Base-by-base conservation (phyloP, 2,329 filamentous ascomycete species). In the Alternaria brassicicola region DNA sequence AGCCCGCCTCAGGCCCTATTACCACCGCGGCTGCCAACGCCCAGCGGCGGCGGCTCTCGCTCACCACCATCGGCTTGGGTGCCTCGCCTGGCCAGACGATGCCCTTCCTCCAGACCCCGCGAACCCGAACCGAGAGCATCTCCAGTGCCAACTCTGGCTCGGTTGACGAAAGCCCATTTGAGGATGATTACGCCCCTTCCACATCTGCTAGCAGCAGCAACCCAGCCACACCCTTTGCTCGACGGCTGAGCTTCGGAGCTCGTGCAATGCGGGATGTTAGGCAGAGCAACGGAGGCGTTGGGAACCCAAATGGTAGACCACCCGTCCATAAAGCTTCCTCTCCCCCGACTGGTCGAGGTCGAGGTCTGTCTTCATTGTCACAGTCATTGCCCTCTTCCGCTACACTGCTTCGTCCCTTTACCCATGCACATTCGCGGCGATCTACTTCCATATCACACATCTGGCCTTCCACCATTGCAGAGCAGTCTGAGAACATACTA, bases 241-340 rank as follows among this genome's bases (percentile, higher is more conserved):
- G 93, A 67, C 90, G 93, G 58, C 88, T 97, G 82, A 97, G 93
- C 79, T 96, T 97, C 72, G 93, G 94, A 61, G 89, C 90, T 61
- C 87, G 92, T 76, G 91, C 91, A 65, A 83, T 93, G 77, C 85
- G 88, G 68, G 89, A 88, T 78, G 86, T 91, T 69, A 89, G 88
- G 67, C 81, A 81, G 62, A 83, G 83, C 70, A 76, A 71, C 68
- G 74, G 75, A 65, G 77, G 72, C 74, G 75, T 76, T 71, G 82
- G 81, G 71, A 89, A 87, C 74, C 83, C 87, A 74, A 86, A 83
- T 81, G 84, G 84, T 86, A 86, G 83, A 84, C 79, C 81, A 78
- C 81, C 83, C 80, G 77, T 80, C 74, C 72, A 74, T 77, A 78
- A 78, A 78, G 77, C 78, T 73, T 80, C 79, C 77, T 79, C 79